Evolutionary conservation across 2,329 filamentous ascomycete species (phyloP), one percentile per base, ranked within the genome.

Genomic region (Alternaria atra): DNA sequence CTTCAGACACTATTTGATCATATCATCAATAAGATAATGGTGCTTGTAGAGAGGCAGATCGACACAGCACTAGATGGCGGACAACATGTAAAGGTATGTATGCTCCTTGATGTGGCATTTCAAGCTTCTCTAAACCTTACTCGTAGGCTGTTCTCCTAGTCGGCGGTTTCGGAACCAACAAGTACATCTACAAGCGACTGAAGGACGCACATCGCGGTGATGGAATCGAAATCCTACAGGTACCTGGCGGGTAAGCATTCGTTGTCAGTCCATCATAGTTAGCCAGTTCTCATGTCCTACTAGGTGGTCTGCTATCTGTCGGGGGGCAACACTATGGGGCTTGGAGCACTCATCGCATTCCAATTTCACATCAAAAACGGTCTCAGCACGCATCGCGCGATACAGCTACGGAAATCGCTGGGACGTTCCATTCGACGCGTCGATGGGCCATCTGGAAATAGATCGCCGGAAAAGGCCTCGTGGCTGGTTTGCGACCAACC

Each of bases 221-320:
- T 43, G 39, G 39, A 7, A 69, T 67, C 32, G 55, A 64, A 25
- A 53, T 69, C 3, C 54, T 42, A 9, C 52, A 61, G 15, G 60
- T 47, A 6, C 25, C 34, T n/a, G 46, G 46, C 46, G 35, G 30
- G 34, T 55, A 54, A 37, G 42, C 54, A 56, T 47, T 20, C 9
- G 32, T n/a, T 35, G 34, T 6, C 34, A 35, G 5, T 35, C n/a
- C 13, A 5, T n/a, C 7, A 35, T 35, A n/a, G 34, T 15, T n/a
- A 35, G 3, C 13, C 13, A n/a, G 9, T 35, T 35, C 34, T 35
- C 34, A 35, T 13, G 34, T 35, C 34, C n/a, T 35, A 13, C 34
- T n/a, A 62, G 56, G 17, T 63, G 63, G 60, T 55, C 60, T 25
- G 34, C 63, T 17, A 63, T 65, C 17, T 52, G 56, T 39, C 63